A percentile compares a stretch with the other conserved stretches of the same genome.
Conservation (phyloP, 108 stramenopile species). For the Thalassiosira profunda region DNA sequence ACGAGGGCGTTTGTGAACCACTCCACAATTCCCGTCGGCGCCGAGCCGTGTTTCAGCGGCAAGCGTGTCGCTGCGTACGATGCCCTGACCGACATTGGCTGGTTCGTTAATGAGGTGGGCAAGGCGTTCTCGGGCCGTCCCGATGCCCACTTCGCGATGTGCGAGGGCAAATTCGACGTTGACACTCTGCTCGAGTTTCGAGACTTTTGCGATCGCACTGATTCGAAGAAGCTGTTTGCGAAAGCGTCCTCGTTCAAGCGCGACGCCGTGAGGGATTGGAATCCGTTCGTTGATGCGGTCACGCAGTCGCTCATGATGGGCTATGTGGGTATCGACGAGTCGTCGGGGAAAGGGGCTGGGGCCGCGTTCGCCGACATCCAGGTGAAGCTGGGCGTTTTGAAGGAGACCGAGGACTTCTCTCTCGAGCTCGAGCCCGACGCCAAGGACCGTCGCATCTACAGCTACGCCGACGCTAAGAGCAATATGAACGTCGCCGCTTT, state of each 20-base stretch:
- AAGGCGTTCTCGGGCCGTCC: too few relatives aligned
- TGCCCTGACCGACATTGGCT: background rate
- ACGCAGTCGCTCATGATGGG: background rate
- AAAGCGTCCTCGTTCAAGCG: background rate
- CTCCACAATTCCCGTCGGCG: too few relatives aligned
- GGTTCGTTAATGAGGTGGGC: background rate
- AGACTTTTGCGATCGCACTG: background rate
- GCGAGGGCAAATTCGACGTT: background rate
- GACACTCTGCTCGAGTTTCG: background rate
- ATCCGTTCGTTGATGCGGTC: background rate
- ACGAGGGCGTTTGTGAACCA: too few relatives aligned
- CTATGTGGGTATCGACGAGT: background rate
- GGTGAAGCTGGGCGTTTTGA: background rate
- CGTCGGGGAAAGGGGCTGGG: background rate
- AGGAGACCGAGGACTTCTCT: background rate
- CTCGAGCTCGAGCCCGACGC: background rate
- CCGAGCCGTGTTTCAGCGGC: background rate
- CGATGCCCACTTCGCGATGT: background rate
- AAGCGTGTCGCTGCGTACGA: background rate
- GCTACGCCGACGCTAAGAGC: background rate
- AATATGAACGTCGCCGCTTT: background rate
- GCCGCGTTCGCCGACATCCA: background rate
- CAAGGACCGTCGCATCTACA: background rate
- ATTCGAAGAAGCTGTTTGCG: background rate
- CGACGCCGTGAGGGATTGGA: background rate